Base-by-base conservation (phyloP, 441 rosid species). In the Corymbia citriodora region DNA sequence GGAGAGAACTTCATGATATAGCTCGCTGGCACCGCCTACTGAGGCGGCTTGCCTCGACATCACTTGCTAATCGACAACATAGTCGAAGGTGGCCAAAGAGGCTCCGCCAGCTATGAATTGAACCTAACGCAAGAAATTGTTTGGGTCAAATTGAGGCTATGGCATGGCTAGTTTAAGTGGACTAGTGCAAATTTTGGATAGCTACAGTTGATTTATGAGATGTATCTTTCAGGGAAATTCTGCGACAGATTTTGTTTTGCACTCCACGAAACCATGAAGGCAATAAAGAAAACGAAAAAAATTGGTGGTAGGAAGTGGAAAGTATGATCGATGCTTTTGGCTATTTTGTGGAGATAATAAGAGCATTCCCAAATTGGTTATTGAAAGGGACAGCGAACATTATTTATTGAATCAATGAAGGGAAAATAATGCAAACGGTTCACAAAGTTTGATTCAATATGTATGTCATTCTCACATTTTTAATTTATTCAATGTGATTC, bases 61-160 rank as follows among this genome's bases (percentile, higher is more conserved):
- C 33, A 0, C 18, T 63, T 29, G 72, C 14, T 8, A 18, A 15
- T 18, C 3, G 52, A 52, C n/a, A 1, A 23, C n/a, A 25, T 10
- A 23, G 6, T 11, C 29, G 3, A 23, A 7, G 52, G 52, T 23
- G 85, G 85, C 52, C 52, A 4, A 25, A 36, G 82, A 19, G 82
- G 82, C 49, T 36, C 9, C 4, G 15, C 15, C 1, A 2, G 7
- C 49, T 15, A 4, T 16, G 0, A 21, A 40, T 21, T 12, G 23
- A 74, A 40, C 50, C 17, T 40, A 8, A 74, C 3, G 29, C 29
- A 2, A 2, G 17, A 21, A 6, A 16, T 21, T 23, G 85, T 79
- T 52, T 9, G 4, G n/a, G n/a, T 25, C n/a, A 45, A 79, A 52
- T 7, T 4, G 23, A 79, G 85, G 23, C n/a, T 49, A 11, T 7